Conservation (phyloP, 768 basidiomycete genomes). For the Amylocystis lapponica region DNA sequence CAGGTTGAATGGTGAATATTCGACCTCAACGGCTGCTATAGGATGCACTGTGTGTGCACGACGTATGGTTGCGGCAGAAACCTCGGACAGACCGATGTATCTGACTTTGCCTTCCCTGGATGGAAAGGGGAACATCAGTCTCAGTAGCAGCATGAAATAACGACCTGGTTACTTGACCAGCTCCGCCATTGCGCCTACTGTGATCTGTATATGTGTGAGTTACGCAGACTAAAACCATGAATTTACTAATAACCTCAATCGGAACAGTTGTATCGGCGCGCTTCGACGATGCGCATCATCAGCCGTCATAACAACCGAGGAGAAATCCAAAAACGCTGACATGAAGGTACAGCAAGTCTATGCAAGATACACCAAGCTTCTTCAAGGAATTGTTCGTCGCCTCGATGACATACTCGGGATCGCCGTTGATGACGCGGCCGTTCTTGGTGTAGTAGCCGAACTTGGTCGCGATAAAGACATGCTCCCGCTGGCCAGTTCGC, state of each 20-base stretch:
- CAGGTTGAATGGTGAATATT: slow-evolving; percentile 32
- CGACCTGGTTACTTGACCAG: no score
- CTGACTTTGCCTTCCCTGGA: slow-evolving; percentile 30
- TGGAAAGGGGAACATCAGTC: no score
- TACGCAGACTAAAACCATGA: no score
- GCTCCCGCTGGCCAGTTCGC: slow-evolving; percentile 39
- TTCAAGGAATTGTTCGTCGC: slow-evolving; percentile 34
- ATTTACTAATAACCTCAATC: no score
- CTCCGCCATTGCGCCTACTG: no score
- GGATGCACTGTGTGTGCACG: slow-evolving; percentile 32
- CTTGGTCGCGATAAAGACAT: slow-evolving; percentile 64
- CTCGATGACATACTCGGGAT: slow-evolving; percentile 34
- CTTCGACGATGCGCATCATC: no score
- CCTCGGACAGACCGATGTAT: slow-evolving; percentile 31
- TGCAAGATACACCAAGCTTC: slow-evolving; percentile 26
- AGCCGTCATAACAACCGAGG: no score
- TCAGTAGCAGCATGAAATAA: no score
- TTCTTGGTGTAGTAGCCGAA: no score
- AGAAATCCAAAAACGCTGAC: no score
- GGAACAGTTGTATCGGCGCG: slow-evolving; percentile 19
- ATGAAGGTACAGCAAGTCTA: slow-evolving; percentile 37
- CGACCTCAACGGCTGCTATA: slow-evolving; percentile 31
- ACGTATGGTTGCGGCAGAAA: slow-evolving; percentile 27
- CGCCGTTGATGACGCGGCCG: slow-evolving; percentile 24
- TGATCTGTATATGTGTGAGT: no score